Base-by-base conservation (phyloP, 768 basidiomycete genomes). In the Boletellus emodensis region DNA sequence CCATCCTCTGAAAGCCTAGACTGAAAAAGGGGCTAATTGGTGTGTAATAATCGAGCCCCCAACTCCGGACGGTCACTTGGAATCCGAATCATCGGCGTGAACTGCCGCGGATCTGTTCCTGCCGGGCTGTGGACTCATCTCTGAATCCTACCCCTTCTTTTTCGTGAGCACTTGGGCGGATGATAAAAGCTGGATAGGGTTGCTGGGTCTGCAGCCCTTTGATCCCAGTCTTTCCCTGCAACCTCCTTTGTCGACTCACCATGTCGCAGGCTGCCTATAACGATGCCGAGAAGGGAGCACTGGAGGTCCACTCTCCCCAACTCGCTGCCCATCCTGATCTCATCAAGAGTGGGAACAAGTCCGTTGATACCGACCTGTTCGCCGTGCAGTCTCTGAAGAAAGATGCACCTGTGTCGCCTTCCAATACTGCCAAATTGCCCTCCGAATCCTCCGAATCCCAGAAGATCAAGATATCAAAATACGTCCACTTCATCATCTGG, bases 401-500 rank as follows among this genome's bases (percentile, higher is more conserved):
- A 48, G 74, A 78, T 50, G 63, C 69, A 17, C 66, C 69, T 15
- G 60, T 72, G 9, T 55, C 66, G 5, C 60, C 69, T 14, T 68
- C 65, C 22, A 65, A 61, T n/a, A 55, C 67, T 20, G 69, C 62
- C 30, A 74, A 72, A 57, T 62, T 67, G 40, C 68, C 69, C 48
- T 49, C 62, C 10, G 51, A 62, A 24, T 63, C 73, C 2, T 64
- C 74, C 15, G 63, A 72, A 41, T 73, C 75, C 40, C 61, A 73
- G 32, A 83, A 80, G 73, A 77, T 75, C 64, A 77, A 81, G 61
- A 75, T 75, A 26, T 80, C 84, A 1, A 78, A 73, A 51, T 83
- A 82, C 73, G 75, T 84, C 34, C 64, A 74, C 41, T 81, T 82
- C 64, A 76, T 76, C 49, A 65, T 89, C 22, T 90, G 88, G 88